Conservation (phyloP, 257 asterid genomes). For the Salvia rosmarinus region DNA sequence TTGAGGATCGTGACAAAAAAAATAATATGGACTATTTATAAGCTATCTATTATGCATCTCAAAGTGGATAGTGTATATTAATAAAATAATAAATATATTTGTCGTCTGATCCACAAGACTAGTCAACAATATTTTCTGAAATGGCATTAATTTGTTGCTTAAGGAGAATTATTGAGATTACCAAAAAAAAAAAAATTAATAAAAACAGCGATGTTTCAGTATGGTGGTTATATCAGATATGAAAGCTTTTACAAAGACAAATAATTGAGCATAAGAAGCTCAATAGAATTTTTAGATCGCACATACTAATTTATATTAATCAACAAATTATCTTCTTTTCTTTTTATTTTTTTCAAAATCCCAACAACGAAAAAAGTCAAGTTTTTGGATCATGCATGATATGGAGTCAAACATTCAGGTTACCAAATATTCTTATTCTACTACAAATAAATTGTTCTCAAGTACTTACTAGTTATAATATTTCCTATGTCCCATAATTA, state of each 20-base stretch:
- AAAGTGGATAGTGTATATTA: not conserved
- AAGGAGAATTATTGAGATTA: constrained; percentile 1
- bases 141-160: constrained; percentile 28
- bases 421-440: too few species aligned
- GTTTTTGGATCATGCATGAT: too few species aligned
- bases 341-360: too few species aligned
- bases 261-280: not conserved
- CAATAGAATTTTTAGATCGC: too few species aligned
- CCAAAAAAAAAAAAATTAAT: too few species aligned
- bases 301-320: too few species aligned
- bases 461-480: too few species aligned
- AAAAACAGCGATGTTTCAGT: not conserved
- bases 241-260: not conserved
- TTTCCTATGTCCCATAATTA: too few species aligned
- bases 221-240: not conserved
- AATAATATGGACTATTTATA: not conserved
- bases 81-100: not conserved
- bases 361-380: too few species aligned
- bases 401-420: too few species aligned
- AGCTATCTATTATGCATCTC: not conserved
- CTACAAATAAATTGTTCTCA: too few species aligned
- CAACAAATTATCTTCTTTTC: too few species aligned
- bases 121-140: constrained; percentile 29
- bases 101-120: constrained; percentile 9
- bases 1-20: not conserved